Evolutionary conservation across 306 rosid species (phyloP), one percentile per base, ranked within the genome.

Genomic region (Spatholobus suberectus): DNA sequence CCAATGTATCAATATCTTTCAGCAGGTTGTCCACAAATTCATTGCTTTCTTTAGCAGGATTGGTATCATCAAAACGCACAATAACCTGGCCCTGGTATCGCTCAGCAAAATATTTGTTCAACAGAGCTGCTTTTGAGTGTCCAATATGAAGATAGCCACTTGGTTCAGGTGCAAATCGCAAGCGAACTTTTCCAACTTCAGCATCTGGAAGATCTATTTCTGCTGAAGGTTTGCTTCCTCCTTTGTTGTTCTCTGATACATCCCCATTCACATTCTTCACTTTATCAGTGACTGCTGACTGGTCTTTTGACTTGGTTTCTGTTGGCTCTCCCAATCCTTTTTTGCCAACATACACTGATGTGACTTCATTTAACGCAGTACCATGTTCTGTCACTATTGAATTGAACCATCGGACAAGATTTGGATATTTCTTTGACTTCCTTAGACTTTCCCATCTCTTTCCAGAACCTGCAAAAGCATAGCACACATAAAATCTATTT

Each of bases 81-180:
- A 92, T 94, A 73, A 94, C 65, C 83, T 84, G 78, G 29, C 98
- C 99, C 79, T 86, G 84, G 81, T 96, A 96, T 43, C 89, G 84
- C 61, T 90, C 88, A 24, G 99, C 97, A 83, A 96, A 96, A 88
- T 94, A 96, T 59, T 90, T 89, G 90, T 94, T 96, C 90, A 96
- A 78, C 75, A 96, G 72, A 8, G 95, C 99, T 13, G 99, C 99
- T 89, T 94, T 96, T 13, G 99, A 83, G 89, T 96, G 99, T 74
- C 99, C 99, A 87, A 96, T 96, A 78, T 94, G 99, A 83, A 96
- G 98, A 88, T 86, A 96, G 76, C 98, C 99, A 75, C 99, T 94
- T 18, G 99, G 99, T 75, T 96, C 99, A 1, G 97, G 99, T 0
- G 99, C 99, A 85, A 96, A 96, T 44, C 99, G 88, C 90, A 94